Base-by-base conservation (phyloP, 192 early-diverging fungal species). In the Thoreauomyces humboldtii region DNA sequence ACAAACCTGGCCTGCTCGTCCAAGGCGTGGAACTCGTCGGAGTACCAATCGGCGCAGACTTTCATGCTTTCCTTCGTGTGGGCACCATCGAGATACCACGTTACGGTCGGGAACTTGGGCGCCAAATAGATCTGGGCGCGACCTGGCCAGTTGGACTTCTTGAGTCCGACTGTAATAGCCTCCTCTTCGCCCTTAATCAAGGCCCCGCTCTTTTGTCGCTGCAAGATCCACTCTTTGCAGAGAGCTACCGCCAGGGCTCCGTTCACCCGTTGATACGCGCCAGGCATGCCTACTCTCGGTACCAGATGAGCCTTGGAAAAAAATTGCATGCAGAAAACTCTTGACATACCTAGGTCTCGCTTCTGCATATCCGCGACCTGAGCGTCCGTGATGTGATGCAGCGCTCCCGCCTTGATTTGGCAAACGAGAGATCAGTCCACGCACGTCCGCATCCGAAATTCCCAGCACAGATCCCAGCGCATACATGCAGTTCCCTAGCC, bases 21-120 rank as follows among this genome's bases (percentile, higher is more conserved):
- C 4, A 52, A 27, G 3, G 50, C 5, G 6, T 52, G 4, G 21
- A 27, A 33, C 35, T 64, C 62, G 21, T 64, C 62, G 12, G 22
- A 25, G 46, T 82, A 87, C 85, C 81, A 84, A 27, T 78, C 76
- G 1, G 72, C 76, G 58, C 86, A 86, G 0, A 74, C 73, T 33
- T 79, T 72, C 38, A 94, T 81, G 67, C 91, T 93, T 71, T 99
- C 96, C 6, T 76, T 67, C 0, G 96, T 99, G 67, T 99, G 96
- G 0, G 96, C 96, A 32, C 96, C 96, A 73, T 99, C 96, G 48
- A 95, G 75, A 72, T 84, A 88, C 89, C 91, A 97, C 0, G 53
- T 81, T 1, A 89, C 67, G 32, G 61, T 43, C 2, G 78, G 74
- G 51, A 69, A 71, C 36, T 84, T 62, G 0, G 73, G 38, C 14